phyloP scores from a whole-genome alignment of 768 basidiomycete genomes.

The Sporobolomyces pararoseus region DNA sequence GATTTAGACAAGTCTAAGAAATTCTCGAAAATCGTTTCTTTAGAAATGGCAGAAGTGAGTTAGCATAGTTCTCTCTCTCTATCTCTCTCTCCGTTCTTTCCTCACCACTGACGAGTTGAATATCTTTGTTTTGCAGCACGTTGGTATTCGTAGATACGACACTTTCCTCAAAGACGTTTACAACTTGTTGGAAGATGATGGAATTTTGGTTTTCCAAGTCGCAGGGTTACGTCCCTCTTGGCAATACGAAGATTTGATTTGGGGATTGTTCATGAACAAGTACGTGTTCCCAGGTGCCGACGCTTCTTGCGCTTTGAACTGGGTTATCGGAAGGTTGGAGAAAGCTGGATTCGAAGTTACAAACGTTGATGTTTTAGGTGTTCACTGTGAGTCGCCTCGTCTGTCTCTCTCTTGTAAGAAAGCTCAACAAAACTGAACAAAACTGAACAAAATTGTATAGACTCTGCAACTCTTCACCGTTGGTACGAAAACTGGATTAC shows the following conservation, averaged over 20 bases:
- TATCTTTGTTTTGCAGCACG: slow-evolving; percentile 59
- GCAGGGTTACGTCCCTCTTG: slow-evolving; percentile 90
- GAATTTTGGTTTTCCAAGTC: slow-evolving; percentile 93
- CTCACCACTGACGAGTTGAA: not conserved
- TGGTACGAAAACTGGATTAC: slow-evolving; percentile 98
- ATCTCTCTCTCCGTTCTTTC: not conserved
- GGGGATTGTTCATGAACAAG: slow-evolving; percentile 97
- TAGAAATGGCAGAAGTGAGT: slow-evolving; percentile 94
- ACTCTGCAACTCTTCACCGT: slow-evolving; percentile 49
- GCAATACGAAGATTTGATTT: slow-evolving; percentile 97
- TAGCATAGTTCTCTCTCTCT: not conserved
- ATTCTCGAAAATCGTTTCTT: slow-evolving; percentile 88
- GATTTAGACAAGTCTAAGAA: slow-evolving; percentile 73
- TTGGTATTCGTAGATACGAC: slow-evolving; percentile 87
- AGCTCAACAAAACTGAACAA: no score
- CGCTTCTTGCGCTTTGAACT: slow-evolving; percentile 88
- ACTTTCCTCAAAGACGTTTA: slow-evolving; percentile 88
- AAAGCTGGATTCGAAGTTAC: slow-evolving; percentile 93
- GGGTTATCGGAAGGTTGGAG: slow-evolving; percentile 77
- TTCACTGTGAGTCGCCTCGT: slow-evolving; percentile 59
- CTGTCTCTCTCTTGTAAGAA: slow-evolving; percentile 55
- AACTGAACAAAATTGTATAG: no score
- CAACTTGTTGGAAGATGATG: slow-evolving; percentile 87
- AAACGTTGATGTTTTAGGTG: slow-evolving; percentile 91
- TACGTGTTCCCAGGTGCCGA: slow-evolving; percentile 99